phyloP scores from a whole-genome alignment of 495 filamentous ascomycete genomes.

The Copromyces sp. region DNA sequence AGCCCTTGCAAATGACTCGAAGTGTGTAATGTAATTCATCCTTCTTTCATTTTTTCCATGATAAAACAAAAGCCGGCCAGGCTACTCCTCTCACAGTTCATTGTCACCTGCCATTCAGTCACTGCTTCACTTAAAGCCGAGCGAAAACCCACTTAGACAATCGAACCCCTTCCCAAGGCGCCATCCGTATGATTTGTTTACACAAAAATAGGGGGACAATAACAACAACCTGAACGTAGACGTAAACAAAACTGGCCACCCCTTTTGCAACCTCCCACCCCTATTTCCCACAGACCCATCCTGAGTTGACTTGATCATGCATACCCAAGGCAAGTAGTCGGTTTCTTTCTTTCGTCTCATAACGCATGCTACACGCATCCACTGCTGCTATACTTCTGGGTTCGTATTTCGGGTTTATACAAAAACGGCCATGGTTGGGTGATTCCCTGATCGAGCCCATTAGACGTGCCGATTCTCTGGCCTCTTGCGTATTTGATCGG shows the following conservation, averaged over 20 bases:
- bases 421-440: background rate
- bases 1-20: background rate
- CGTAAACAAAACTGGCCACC: background rate
- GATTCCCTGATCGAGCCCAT: background rate
- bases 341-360: background rate
- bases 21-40: background rate
- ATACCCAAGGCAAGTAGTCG: background rate
- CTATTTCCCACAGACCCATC: background rate
- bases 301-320: background rate
- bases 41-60: background rate
- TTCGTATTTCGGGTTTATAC: background rate
- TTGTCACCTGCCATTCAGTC: background rate
- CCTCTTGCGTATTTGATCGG: background rate
- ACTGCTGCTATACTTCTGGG: background rate
- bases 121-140: background rate
- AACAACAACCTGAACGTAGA: background rate
- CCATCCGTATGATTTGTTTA: slow-evolving; percentile 1
- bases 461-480: background rate
- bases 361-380: background rate
- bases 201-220: background rate
- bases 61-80: background rate
- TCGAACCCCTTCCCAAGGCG: background rate
- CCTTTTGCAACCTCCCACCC: background rate
- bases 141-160: background rate
- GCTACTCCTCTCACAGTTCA: background rate